A percentile compares a stretch with the other conserved stretches of the same genome.
These are phyloP conservation scores for Didymella pomorum DNA, from an alignment of 2,329 filamentous ascomycete genomes.

Conservation along the genomic window DNA sequence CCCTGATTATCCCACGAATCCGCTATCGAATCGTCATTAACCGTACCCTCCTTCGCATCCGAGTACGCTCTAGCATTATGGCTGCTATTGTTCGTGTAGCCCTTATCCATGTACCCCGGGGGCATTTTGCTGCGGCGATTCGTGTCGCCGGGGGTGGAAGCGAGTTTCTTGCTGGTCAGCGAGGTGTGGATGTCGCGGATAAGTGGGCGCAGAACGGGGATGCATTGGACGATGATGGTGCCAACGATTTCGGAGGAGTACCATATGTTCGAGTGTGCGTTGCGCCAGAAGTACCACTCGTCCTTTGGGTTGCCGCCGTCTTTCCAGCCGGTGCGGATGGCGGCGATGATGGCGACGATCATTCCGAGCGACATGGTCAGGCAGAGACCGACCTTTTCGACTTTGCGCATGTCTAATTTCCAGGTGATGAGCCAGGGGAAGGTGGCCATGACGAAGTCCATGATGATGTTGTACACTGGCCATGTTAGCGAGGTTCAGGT, in stretches of 20 bases:
- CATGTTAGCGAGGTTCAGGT: conserved; percentile 4
- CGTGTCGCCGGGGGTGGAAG: conserved; percentile 25
- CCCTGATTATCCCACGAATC: conserved; percentile 39
- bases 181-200: conserved; percentile 54
- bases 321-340: conserved; percentile 60
- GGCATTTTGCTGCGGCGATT: conserved; percentile 28
- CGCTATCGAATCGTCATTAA: conserved; percentile 21
- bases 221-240: conserved; percentile 64
- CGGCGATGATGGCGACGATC: conserved; percentile 59
- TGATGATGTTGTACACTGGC: conserved; percentile 62
- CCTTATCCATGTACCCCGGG: conserved; percentile 8
- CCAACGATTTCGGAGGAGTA: conserved; percentile 62
- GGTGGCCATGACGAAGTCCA: conserved; percentile 61
- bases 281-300: conserved; percentile 59
- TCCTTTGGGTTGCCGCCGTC: conserved; percentile 58
- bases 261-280: conserved; percentile 58
- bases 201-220: conserved; percentile 61
- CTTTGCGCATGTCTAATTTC: conserved; percentile 57
- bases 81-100: conserved; percentile 16
- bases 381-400: conserved; percentile 61
- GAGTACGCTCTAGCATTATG: conserved; percentile 35
- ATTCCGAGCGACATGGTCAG: conserved; percentile 62
- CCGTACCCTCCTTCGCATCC: conserved; percentile 25
- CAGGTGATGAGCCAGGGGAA: conserved; percentile 62
- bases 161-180: conserved; percentile 47